phyloP scores from a whole-genome alignment of 139 green algal species.

The Chlorella sp. region DNA sequence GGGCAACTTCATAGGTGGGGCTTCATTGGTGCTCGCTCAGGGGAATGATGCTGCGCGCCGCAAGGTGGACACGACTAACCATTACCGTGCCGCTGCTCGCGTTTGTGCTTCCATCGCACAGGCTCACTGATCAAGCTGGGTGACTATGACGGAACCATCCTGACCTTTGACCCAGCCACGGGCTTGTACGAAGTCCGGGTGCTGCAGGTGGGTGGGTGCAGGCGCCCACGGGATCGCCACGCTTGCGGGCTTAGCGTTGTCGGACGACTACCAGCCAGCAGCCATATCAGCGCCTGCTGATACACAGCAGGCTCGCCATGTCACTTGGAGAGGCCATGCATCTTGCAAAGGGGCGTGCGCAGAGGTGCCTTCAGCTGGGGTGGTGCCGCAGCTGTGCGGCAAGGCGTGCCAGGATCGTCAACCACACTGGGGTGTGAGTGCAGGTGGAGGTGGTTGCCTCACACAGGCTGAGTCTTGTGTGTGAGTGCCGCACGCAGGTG shows the following conservation, averaged over 20 bases:
- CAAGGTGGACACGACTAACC: too few species aligned
- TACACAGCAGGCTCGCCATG: not conserved
- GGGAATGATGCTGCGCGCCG: too few species aligned
- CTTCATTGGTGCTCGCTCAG: too few species aligned
- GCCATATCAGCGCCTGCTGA: not conserved
- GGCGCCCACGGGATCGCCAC: not conserved
- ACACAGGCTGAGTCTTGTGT: too few species aligned
- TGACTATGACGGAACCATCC: slow-evolving; percentile 23
- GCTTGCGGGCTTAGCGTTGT: not conserved
- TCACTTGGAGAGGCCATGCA: not conserved
- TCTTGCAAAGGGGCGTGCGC: not conserved
- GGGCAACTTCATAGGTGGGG: slow-evolving; percentile 7
- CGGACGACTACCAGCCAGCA: not conserved
- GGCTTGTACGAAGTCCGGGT: slow-evolving; percentile 20
- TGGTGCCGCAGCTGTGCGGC: not conserved
- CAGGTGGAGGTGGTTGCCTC: not conserved
- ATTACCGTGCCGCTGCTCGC: not conserved
- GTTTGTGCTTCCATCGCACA: slow-evolving; percentile 4
- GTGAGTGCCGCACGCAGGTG: not conserved
- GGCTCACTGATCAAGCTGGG: slow-evolving; percentile 25
- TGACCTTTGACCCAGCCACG: not conserved
- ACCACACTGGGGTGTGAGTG: not conserved
- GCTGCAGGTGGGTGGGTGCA: not conserved
- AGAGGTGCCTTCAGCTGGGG: not conserved
- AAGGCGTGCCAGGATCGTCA: not conserved